Evolutionary conservation across 345 rosid genomes (phyloP), one percentile per base, ranked within the genome.

Genomic region (Gossypium australe): DNA sequence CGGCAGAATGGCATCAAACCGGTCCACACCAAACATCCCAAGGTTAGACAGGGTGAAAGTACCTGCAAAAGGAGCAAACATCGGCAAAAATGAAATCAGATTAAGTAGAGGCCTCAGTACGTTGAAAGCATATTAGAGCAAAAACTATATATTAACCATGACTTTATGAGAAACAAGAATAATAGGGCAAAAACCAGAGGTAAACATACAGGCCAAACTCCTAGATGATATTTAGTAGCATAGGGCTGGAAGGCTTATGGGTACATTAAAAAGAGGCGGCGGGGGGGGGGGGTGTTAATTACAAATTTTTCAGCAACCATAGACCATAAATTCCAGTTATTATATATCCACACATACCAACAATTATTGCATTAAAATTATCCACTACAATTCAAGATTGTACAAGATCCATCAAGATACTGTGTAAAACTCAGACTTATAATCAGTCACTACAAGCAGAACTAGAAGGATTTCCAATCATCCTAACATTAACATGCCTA

Each of bases 21-120:
- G 94, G 73, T 93, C 97, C 17, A 93, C 99, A 0, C 98, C 99
- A 80, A 89, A 91, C 98, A 95, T 95, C 79, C 98, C 98, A 49
- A 95, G 97, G 89, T 58, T 58, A 58, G 63, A 58, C 38, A 58
- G 63, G 29, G 34, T 93, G 74, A 95, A 95, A 18, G 98, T 95
- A 57, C 98, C 99, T 95, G 84, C 57, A 72, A 58, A 56, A 24
- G 63, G 17, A 58, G 34, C 29, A 58, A 58, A 58, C 8, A 58
- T 24, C 17, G 12, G 7, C 34, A 24, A 4, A 58, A 58, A 11
- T 2, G 13, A 47, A 47, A 58, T 20, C 20, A 17, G 38, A 24
- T 22, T 24, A 58, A 55, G 24, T 7, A 55, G n/a, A 58, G 63
- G 38, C 63, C 62, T 57, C 29, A 22, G 14, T 10, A 57, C 13